These are phyloP conservation scores for Phaeoacremonium minimum DNA, from an alignment of 2,329 filamentous ascomycete species.

Conservation along the genomic window DNA sequence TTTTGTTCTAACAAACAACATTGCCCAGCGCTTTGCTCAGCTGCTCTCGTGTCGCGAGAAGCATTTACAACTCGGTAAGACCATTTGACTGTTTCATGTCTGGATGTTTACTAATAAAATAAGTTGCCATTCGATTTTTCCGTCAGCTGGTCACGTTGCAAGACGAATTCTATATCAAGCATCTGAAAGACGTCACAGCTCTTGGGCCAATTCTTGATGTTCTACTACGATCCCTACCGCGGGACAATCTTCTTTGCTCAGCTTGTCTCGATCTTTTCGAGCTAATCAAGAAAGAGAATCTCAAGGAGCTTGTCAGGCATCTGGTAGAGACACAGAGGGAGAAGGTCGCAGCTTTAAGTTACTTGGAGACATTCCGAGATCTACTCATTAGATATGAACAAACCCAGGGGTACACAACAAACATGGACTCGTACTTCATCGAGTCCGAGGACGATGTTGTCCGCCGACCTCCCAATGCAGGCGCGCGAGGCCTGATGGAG, in stretches of 20 bases:
- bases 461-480: constrained; percentile 33
- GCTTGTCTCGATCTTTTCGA: constrained; percentile 93
- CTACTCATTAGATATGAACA: constrained; percentile 77
- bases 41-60: constrained; percentile 82
- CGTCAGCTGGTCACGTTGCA: constrained; percentile 79
- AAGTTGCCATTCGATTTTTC: constrained; percentile 90
- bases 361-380: constrained; percentile 79
- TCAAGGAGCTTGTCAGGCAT: constrained; percentile 78
- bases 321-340: constrained; percentile 82
- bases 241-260: constrained; percentile 90
- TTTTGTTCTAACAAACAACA: constrained; percentile 76
- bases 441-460: constrained; percentile 62
- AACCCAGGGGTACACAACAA: constrained; percentile 62
- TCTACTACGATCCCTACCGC: constrained; percentile 77
- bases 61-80: constrained; percentile 81
- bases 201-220: constrained; percentile 83
- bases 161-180: constrained; percentile 86
- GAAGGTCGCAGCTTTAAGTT: constrained; percentile 69
- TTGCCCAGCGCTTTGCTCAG: constrained; percentile 76
- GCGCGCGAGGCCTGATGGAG: constrained; percentile 60
- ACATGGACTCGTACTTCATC: constrained; percentile 62
- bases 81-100: background rate
- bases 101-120: constrained; percentile 13
- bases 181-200: constrained; percentile 76
- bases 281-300: constrained; percentile 75